phyloP scores from a whole-genome alignment of 2,329 filamentous ascomycete species.

The Aspergillus calidoustus region DNA sequence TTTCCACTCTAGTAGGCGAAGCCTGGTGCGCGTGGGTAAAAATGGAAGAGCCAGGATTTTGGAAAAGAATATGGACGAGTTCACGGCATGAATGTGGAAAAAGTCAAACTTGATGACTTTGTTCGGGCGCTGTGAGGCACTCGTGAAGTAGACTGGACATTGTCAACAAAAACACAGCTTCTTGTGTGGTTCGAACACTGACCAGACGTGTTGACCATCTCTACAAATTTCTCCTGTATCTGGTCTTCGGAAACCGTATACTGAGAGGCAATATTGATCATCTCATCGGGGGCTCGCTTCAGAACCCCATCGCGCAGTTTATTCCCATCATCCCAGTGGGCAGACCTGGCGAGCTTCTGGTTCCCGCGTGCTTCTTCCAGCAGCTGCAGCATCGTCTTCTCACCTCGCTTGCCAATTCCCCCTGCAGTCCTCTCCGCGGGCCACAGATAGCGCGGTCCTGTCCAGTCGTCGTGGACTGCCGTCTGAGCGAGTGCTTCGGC shows the following conservation, averaged over 20 bases:
- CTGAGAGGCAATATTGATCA: conserved; percentile 63
- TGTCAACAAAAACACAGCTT: too few relatives aligned
- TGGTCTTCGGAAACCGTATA: conserved; percentile 63
- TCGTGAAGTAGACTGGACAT: conserved; percentile 57
- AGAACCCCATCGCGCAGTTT: conserved; percentile 74
- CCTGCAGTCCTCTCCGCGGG: conserved; percentile 41
- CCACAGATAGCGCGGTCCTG: conserved; percentile 57
- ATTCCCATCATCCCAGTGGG: conserved; percentile 60
- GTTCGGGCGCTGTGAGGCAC: conserved; percentile 64
- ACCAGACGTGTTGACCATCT: conserved; percentile 72
- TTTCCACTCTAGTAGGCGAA: conserved; percentile 79
- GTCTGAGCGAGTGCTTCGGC: conserved; percentile 80
- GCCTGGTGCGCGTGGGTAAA: conserved; percentile 68
- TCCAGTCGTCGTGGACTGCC: conserved; percentile 67
- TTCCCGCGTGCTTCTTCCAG: conserved; percentile 63
- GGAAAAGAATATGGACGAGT: conserved; percentile 73
- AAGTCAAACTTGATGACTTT: conserved; percentile 81
- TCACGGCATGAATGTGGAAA: conserved; percentile 79
- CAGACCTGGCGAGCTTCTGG: conserved; percentile 60
- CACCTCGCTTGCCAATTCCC: conserved; percentile 33
- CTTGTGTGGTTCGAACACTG: conserved; percentile 22
- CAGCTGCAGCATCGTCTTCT: conserved; percentile 60
- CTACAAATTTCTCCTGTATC: conserved; percentile 60
- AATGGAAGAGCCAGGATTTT: conserved; percentile 63
- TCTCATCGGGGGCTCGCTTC: conserved; percentile 64